phyloP scores from a whole-genome alignment of 73 alveolate species.

The Uronychia setigera region DNA sequence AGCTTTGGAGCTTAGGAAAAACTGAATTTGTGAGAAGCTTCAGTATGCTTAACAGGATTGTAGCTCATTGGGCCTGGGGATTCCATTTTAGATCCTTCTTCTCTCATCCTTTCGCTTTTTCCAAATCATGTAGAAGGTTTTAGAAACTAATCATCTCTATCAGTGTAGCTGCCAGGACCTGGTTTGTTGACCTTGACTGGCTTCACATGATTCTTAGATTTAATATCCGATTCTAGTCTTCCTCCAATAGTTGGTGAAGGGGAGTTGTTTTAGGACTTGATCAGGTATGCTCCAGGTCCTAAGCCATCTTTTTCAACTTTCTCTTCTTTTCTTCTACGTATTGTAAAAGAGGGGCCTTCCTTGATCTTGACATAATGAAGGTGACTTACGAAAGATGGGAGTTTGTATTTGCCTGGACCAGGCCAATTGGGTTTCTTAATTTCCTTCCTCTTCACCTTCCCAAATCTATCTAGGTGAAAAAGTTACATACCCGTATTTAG shows the following conservation, averaged over 20 bases:
- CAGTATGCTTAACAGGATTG: slow-evolving; percentile 21
- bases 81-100: slow-evolving; percentile 18
- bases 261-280: slow-evolving; percentile 29
- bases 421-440: neutral
- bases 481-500: neutral
- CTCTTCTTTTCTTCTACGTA: slow-evolving; percentile 9
- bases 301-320: slow-evolving; percentile 34
- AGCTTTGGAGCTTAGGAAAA: slow-evolving; percentile 16
- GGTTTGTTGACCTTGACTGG: slow-evolving; percentile 46
- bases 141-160: slow-evolving; percentile 3
- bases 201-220: slow-evolving; percentile 25
- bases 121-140: slow-evolving; percentile 14
- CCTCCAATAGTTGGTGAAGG: slow-evolving; percentile 32
- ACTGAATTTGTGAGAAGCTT: slow-evolving; percentile 28
- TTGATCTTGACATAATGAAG: neutral
- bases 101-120: slow-evolving; percentile 25
- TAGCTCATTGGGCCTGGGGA: slow-evolving; percentile 40
- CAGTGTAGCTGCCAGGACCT: slow-evolving; percentile 34
- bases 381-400: neutral
- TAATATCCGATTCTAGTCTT: slow-evolving; percentile 38
- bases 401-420: slow-evolving; percentile 6
- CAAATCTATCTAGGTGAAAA: too few species aligned
- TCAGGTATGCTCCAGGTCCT: slow-evolving; percentile 52
- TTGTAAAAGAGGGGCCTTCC: slow-evolving; percentile 32
- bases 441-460: slow-evolving; percentile 29